Evolutionary conservation across 805 yeast species (phyloP), one percentile per base, ranked within the genome.

Genomic region (Metschnikowia similis): DNA sequence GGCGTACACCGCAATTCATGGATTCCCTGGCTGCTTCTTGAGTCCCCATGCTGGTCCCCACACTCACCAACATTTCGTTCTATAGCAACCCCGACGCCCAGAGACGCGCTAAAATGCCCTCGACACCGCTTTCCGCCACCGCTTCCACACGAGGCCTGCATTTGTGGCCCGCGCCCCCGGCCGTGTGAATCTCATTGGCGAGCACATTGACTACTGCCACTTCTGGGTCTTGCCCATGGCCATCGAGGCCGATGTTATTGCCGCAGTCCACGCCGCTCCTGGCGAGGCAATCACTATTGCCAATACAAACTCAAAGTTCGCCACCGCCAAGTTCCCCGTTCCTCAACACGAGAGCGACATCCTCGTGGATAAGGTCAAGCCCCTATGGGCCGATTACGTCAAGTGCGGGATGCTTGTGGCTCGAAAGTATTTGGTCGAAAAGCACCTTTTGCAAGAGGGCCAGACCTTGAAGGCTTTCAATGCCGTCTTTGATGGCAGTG

Each of bases 211-310:
- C 66, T 85, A 84, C 62, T 78, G 80, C 55, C 76, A 78, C 58
- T 85, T 81, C 62, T 75, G 87, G 6, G 86, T 82, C 9, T 72
- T 85, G 56, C 90, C 90, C 14, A 80, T 85, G 84, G 89, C 91
- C 3, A 80, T 85, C 35, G 85, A 82, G 41, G 75, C 69, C 17
- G 88, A 84, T 57, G 79, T 84, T 47, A 64, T 83, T 43, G 79
- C 80, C 54, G 87, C 83, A 5, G 82, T 77, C 11, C 45, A 48
- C 8, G 16, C 45, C 6, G 56, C 56, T 13, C 36, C 13, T 7
- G 57, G 53, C 42, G 53, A 60, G 43, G 56, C 64, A 43, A 57
- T 73, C 29, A 50, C 51, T 6, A 60, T 74, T 21, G 57, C 63
- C 42, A 75, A 75, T 51, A 60, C 66, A 7, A 64, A 72, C 54